Evolutionary conservation across 2,329 filamentous ascomycete genomes (phyloP).

Genomic region (Exutisphaerella laricina): DNA sequence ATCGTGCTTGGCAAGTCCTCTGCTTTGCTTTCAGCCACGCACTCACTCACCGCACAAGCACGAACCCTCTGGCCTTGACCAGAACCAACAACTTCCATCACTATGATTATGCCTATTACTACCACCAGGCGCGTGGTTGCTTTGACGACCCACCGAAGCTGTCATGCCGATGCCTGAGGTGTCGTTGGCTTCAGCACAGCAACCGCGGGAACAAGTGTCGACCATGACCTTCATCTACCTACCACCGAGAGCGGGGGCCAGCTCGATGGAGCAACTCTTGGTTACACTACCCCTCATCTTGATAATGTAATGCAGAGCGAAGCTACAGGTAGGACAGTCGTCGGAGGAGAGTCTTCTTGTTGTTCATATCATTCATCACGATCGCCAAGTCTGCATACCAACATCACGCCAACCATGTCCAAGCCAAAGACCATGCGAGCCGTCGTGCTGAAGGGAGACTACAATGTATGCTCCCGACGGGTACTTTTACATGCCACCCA

Average conservation of each 20-base stretch:
- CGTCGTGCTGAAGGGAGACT: constrained; percentile 77
- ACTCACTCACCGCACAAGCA: no score
- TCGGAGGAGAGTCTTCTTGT: background rate
- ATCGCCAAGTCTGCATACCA: no score
- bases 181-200: background rate
- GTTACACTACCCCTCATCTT: constrained; percentile 2
- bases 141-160: no score
- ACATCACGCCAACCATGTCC: constrained; percentile 11
- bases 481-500: background rate
- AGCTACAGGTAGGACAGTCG: background rate
- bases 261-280: background rate
- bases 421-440: constrained; percentile 66
- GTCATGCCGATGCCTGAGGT: background rate
- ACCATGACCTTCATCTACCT: background rate
- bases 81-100: no score
- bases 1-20: no score
- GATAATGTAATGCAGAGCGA: background rate
- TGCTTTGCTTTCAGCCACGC: no score
- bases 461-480: constrained; percentile 44
- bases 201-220: background rate
- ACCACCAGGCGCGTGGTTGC: no score
- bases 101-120: no score
- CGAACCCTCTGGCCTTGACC: no score
- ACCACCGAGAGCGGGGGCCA: constrained; percentile 1
- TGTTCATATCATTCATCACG: no score